Conservation (phyloP, 148 eudicot genomes). For the Polygonum maritimum region DNA sequence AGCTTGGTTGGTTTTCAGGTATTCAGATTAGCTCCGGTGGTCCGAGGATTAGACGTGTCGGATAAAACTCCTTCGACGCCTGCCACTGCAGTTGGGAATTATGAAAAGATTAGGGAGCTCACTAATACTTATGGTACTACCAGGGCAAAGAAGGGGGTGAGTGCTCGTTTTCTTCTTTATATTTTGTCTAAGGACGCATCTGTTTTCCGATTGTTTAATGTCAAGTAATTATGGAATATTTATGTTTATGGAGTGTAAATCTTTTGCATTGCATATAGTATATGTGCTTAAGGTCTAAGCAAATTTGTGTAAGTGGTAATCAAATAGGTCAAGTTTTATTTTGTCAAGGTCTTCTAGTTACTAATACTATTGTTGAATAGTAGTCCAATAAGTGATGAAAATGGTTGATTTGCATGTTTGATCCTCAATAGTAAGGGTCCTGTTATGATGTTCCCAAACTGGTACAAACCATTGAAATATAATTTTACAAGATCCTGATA, state of each 20-base stretch:
- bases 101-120: conserved; percentile 18
- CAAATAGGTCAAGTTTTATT: neutral
- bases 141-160: conserved; percentile 30
- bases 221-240: neutral
- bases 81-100: conserved; percentile 22
- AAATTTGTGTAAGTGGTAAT: neutral
- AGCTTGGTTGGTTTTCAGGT: conserved; percentile 29
- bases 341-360: neutral
- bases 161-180: neutral
- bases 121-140: conserved; percentile 30
- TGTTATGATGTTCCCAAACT: neutral
- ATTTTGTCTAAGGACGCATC: neutral
- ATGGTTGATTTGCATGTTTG: neutral
- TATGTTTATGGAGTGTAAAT: neutral
- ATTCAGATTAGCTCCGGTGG: conserved; percentile 72
- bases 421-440: neutral
- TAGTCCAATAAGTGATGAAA: neutral
- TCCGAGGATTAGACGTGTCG: conserved; percentile 21
- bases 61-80: conserved; percentile 31
- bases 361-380: neutral
- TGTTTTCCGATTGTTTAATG: neutral
- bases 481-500: neutral
- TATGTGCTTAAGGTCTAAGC: neutral
- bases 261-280: neutral
- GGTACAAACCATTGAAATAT: neutral